phyloP scores from a whole-genome alignment of 2,329 filamentous ascomycete species.

The Tolypocladium capitatum region DNA sequence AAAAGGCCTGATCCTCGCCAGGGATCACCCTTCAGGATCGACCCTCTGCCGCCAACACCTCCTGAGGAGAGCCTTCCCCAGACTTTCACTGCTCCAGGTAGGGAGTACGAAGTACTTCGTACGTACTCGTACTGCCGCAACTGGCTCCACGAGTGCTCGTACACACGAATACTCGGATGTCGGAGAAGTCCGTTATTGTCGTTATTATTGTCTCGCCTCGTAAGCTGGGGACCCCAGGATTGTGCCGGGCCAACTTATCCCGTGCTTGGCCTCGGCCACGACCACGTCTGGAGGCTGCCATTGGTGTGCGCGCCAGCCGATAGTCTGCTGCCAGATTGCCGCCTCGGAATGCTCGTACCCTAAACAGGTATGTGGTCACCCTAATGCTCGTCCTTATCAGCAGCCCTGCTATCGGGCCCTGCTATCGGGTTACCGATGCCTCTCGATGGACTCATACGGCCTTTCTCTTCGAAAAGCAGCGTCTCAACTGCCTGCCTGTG shows the following conservation, averaged over 20 bases:
- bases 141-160: no score
- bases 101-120: no score
- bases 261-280: no score
- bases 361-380: no score
- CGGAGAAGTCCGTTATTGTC: neutral
- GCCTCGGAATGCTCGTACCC: neutral
- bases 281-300: constrained; percentile 2
- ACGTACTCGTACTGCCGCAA: no score
- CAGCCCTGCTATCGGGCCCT: neutral
- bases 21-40: neutral
- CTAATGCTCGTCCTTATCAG: neutral
- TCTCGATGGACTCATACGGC: neutral
- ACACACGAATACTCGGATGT: no score
- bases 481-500: neutral
- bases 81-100: no score
- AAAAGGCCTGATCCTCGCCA: no score
- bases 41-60: neutral
- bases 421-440: neutral
- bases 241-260: no score
- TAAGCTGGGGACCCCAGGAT: constrained; percentile 6
- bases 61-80: no score
- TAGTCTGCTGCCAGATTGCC: constrained; percentile 7
- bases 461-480: neutral
- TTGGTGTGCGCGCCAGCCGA: constrained; percentile 2
- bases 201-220: neutral